Conservation (phyloP, 371 early-diverging fungal genomes). For the Syncephalis plumigaleata region DNA sequence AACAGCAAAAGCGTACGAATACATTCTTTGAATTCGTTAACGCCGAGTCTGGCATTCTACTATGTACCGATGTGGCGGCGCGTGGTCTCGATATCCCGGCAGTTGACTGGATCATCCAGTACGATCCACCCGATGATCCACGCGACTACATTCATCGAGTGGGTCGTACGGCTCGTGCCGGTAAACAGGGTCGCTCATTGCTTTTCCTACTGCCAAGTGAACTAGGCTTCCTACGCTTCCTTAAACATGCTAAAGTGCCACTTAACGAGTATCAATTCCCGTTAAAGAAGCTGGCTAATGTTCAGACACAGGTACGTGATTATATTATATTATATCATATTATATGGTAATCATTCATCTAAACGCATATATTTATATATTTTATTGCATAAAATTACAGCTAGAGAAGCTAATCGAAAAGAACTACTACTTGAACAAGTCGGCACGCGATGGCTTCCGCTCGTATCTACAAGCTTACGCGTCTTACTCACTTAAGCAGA, state of each 20-base stretch:
- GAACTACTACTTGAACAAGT: conserved; percentile 96
- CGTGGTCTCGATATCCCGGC: conserved; percentile 97
- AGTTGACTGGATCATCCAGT: conserved; percentile 98
- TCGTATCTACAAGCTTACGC: conserved; percentile 96
- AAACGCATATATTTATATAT: not conserved
- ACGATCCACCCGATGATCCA: conserved; percentile 96
- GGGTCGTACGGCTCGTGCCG: conserved; percentile 96
- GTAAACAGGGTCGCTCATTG: conserved; percentile 78
- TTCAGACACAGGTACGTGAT: conserved; percentile 37
- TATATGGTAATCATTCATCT: not conserved
- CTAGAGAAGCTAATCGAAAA: conserved; percentile 90
- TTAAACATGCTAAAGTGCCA: conserved; percentile 94
- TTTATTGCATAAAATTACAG: conserved; percentile 24
- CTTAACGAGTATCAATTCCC: conserved; percentile 98
- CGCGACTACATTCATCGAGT: conserved; percentile 97
- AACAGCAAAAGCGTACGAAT: conserved; percentile 88
- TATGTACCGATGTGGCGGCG: conserved; percentile 97
- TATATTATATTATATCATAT: conserved; percentile 3
- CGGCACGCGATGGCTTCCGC: conserved; percentile 95
- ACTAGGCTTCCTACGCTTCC: conserved; percentile 85
- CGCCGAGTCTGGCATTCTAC: conserved; percentile 71
- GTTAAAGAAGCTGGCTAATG: conserved; percentile 80
- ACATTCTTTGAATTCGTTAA: conserved; percentile 95
- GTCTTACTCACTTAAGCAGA: conserved; percentile 86
- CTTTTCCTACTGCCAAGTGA: conserved; percentile 91